Evolutionary conservation across 2,329 filamentous ascomycete species (phyloP).

Genomic region (Escovopsis weberi): DNA sequence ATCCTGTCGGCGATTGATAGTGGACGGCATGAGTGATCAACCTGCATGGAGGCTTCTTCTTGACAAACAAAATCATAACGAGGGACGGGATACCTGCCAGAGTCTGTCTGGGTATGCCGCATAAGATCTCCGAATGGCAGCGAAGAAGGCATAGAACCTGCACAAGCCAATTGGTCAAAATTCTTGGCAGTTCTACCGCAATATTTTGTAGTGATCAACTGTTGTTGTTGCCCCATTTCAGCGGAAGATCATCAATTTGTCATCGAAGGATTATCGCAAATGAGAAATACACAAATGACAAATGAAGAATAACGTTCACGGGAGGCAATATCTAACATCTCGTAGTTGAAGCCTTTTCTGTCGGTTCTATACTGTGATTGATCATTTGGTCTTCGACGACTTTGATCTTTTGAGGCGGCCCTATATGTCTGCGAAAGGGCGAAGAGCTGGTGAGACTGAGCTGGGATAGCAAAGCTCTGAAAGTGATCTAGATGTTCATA

Average conservation of each 20-base stretch:
- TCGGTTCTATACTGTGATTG: too few species aligned
- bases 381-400: background rate
- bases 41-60: background rate
- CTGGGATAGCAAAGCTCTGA: background rate
- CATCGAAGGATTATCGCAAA: background rate
- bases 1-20: constrained; percentile 3
- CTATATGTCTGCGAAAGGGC: background rate
- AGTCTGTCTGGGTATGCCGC: background rate
- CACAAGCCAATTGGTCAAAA: background rate
- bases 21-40: background rate
- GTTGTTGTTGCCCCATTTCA: background rate
- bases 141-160: background rate
- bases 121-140: background rate
- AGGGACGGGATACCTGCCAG: background rate
- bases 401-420: too few species aligned
- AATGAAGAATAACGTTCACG: background rate
- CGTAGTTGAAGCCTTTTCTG: too few species aligned
- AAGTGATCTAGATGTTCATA: background rate
- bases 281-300: background rate
- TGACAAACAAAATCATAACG: background rate
- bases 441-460: background rate
- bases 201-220: background rate
- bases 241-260: background rate
- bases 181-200: background rate
- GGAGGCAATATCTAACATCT: too few species aligned